A percentile compares a stretch with the other conserved stretches of the same genome.
Evolutionary conservation across 768 basidiomycete species (phyloP).

Genomic region (Trametes cingulata): DNA sequence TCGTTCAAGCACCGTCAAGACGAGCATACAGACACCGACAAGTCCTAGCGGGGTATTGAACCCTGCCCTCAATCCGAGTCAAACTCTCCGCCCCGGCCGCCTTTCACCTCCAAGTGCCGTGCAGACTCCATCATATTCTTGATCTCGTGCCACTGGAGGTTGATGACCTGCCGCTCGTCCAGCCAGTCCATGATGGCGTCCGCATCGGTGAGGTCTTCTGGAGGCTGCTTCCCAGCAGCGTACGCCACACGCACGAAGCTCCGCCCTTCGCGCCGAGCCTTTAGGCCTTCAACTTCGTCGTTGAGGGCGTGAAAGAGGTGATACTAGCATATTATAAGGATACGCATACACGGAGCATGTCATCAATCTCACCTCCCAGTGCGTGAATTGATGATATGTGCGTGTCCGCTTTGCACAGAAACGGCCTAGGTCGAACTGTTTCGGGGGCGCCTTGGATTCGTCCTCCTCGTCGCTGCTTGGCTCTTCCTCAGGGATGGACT

Average conservation of each 20-base stretch:
- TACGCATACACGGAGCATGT: neutral
- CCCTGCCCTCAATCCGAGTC: slow-evolving; percentile 6
- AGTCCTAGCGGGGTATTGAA: neutral
- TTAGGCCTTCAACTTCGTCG: slow-evolving; percentile 59
- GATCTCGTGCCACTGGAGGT: slow-evolving; percentile 68
- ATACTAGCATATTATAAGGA: slow-evolving; percentile 44
- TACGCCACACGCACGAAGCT: slow-evolving; percentile 62
- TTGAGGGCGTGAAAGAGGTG: slow-evolving; percentile 59
- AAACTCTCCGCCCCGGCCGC: slow-evolving; percentile 48
- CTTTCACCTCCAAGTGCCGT: slow-evolving; percentile 56
- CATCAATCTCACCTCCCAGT: slow-evolving; percentile 71
- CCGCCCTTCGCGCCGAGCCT: slow-evolving; percentile 36
- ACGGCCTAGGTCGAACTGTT: slow-evolving; percentile 67
- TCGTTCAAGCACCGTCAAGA: no score
- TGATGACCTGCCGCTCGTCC: slow-evolving; percentile 65
- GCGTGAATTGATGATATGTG: slow-evolving; percentile 71
- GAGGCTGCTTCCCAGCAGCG: slow-evolving; percentile 55
- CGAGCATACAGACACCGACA: neutral
- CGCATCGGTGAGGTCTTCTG: slow-evolving; percentile 67
- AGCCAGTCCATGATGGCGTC: slow-evolving; percentile 84
- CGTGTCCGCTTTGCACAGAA: slow-evolving; percentile 73
- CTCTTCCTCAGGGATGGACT: slow-evolving; percentile 23
- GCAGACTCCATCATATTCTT: slow-evolving; percentile 76
- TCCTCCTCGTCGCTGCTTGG: slow-evolving; percentile 29
- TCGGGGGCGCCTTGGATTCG: slow-evolving; percentile 16